Percentiles rank a stretch among this genome's conserved stretches.
phyloP scores from a whole-genome alignment of 1,284 basidiomycete genomes.

The Laetiporus sulphureus region DNA sequence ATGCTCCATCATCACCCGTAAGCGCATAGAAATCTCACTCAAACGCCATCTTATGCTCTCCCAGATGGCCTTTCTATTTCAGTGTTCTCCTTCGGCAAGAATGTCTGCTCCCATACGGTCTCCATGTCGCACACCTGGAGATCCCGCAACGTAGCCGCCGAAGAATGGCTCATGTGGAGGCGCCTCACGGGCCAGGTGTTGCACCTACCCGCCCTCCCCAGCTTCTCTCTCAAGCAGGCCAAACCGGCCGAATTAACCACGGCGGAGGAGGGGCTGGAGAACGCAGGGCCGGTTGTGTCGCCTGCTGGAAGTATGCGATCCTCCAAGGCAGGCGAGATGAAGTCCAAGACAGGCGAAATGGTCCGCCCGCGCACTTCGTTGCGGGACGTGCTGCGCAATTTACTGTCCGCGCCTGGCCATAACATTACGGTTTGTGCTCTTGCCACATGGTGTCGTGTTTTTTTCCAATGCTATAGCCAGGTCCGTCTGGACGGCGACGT shows the following conservation, averaged over 20 bases:
- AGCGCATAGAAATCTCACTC: conserved; percentile 23
- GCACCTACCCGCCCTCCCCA: no score
- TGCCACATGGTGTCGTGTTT: not conserved
- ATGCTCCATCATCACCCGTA: conserved; percentile 76
- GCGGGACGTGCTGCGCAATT: no score
- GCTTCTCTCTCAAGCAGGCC: no score
- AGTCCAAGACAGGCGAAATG: not conserved
- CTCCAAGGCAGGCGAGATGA: not conserved
- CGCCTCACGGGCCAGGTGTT: not conserved
- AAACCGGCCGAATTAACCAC: not conserved
- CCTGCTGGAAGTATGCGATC: not conserved
- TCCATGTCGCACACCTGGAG: conserved; percentile 27
- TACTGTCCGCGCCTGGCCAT: no score
- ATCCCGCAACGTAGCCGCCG: conserved; percentile 27
- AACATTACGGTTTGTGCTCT: no score
- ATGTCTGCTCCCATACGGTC: conserved; percentile 53
- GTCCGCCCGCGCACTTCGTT: not conserved
- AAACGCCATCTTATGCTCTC: not conserved
- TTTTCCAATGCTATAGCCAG: no score
- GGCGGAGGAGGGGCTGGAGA: not conserved
- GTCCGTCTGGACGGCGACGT: not conserved
- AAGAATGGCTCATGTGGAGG: conserved; percentile 49
- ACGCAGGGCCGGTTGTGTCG: not conserved
- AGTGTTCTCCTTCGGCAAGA: conserved; percentile 72
- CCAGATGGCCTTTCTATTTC: conserved; percentile 87